Base-by-base conservation (phyloP, 192 early-diverging fungal species). In the Umbelopsis isabellina region DNA sequence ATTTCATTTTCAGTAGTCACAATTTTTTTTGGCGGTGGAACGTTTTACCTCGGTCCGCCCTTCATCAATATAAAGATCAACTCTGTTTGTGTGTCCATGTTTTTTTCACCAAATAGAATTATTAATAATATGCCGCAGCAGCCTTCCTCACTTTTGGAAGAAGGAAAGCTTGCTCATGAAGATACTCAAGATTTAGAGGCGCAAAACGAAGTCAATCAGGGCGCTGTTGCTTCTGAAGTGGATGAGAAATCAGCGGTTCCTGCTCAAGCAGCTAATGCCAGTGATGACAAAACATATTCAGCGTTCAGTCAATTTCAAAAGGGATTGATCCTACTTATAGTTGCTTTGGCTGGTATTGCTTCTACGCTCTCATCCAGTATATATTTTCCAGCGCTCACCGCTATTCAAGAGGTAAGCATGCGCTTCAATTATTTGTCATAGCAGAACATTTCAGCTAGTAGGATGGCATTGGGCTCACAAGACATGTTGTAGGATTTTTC, bases 331-430 rank as follows among this genome's bases (percentile, higher is more conserved):
- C 35, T 83, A 13, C 8, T 49, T 0, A 67, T 80, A 22, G 51
- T 77, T 2, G 61, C 82, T n/a, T 45, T 79, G 50, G 73, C 82
- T 9, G 75, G 79, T 20, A 35, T 75, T 13, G 46, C 81, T 4
- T 66, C 68, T 8, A 49, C 74, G 16, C 61, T 75, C 5, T 67
- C 68, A 1, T 47, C 74, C n/a, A 75, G 70, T 37, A 71, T 75
- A 2, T 75, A 75, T 41, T 53, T 70, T 13, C 74, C 74, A 9
- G 74, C 74, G 10, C 58, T 75, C 16, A 75, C 70, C 9, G 23
- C 21, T 1, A 71, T 75, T 46, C 48, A 70, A 53, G 49, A 51
- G 0, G 69, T 75, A 75, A 66, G 20, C 46, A 1, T 0, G 1
- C 13, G 6, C 16, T 30, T 55, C 22, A 12, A 0, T 13, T 1